Evolutionary conservation across 441 rosid species (phyloP).

Genomic region (Sinapis alba): DNA sequence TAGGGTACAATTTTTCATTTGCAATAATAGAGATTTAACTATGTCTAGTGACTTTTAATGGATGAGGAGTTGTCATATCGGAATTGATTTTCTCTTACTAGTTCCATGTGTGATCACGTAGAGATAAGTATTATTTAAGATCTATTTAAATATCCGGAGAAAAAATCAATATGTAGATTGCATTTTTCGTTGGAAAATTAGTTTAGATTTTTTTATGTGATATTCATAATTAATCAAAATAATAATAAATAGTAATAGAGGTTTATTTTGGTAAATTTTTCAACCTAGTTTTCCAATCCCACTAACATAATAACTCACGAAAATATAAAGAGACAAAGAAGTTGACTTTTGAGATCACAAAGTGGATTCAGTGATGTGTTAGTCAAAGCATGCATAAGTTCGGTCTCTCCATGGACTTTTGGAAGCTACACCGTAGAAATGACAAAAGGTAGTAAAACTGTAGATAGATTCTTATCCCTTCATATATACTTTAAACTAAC

Average conservation of each 20-base stretch:
- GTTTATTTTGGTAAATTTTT: background rate
- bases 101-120: too few relatives aligned
- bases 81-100: too few relatives aligned
- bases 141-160: too few relatives aligned
- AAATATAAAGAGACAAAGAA: constrained; percentile 17
- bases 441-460: background rate
- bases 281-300: background rate
- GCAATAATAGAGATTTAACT: background rate
- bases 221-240: too few relatives aligned
- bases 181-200: too few relatives aligned
- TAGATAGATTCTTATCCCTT: background rate
- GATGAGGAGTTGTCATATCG: too few relatives aligned
- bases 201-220: too few relatives aligned
- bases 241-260: background rate
- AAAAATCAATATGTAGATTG: too few relatives aligned
- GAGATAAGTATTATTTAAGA: too few relatives aligned
- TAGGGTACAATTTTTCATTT: background rate
- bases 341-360: constrained; percentile 9
- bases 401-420: background rate
- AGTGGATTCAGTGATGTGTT: constrained; percentile 15
- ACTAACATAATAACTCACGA: background rate
- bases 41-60: too few relatives aligned
- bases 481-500: background rate
- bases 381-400: constrained; percentile 4
- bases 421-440: background rate